These are phyloP conservation scores for Phytopythium chamaehyphon DNA, from an alignment of 352 stramenopile species.

Conservation along the genomic window DNA sequence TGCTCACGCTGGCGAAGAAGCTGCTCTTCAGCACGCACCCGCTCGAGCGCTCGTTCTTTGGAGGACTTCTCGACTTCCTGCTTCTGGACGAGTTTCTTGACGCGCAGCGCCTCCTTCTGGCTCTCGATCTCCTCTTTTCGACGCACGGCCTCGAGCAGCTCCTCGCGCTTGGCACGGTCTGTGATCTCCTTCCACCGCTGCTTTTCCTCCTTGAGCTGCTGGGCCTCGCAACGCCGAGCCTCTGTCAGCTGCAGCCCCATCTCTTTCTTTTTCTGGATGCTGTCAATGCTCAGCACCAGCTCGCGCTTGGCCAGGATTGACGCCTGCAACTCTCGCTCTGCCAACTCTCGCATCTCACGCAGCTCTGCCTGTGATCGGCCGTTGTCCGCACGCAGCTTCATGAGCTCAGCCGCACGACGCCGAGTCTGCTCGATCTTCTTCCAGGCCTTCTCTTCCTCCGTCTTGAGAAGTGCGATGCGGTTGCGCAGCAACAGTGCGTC, in stretches of 20 bases:
- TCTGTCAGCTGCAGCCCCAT: constrained; percentile 65
- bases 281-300: constrained; percentile 75
- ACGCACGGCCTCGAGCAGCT: constrained; percentile 58
- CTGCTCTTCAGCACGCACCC: constrained; percentile 63
- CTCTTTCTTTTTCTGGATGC: constrained; percentile 79
- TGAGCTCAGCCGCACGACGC: constrained; percentile 57
- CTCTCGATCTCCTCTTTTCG: constrained; percentile 64
- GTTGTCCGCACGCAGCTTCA: constrained; percentile 69
- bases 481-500: constrained; percentile 75
- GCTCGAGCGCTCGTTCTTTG: constrained; percentile 54
- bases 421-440: constrained; percentile 86
- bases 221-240: constrained; percentile 51
- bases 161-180: constrained; percentile 60
- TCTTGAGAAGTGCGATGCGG: constrained; percentile 75
- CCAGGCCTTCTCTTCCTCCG: constrained; percentile 79
- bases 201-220: constrained; percentile 81
- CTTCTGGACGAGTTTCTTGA: constrained; percentile 61
- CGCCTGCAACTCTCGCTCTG: constrained; percentile 59
- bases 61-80: constrained; percentile 75
- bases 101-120: constrained; percentile 63
- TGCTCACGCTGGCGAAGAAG: constrained; percentile 47
- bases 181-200: constrained; percentile 70
- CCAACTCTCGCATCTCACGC: constrained; percentile 48
- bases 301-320: constrained; percentile 72
- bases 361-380: constrained; percentile 54